Base-by-base conservation (phyloP, 495 filamentous ascomycete species). In the Tuber calosporum region DNA sequence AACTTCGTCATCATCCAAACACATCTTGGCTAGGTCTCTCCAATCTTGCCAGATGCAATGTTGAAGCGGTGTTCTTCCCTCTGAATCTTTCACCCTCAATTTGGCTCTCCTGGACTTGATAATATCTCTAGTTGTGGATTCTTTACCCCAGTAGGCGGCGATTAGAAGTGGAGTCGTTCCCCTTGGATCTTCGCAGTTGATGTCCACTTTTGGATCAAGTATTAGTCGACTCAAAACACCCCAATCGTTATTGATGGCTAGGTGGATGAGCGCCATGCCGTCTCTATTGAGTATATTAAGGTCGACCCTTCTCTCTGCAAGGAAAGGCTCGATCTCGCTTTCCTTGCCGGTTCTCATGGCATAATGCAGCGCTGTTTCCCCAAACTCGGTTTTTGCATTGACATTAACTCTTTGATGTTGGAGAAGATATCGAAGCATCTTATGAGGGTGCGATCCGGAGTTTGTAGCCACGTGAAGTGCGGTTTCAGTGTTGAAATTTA, bases 371-470 rank as follows among this genome's bases (percentile, higher is more conserved):
- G 53, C n/a, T 62, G 53, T 62, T 8, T 62, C 53, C 53, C n/a
- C 11, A 30, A 15, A 30, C 11, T 4, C 1, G 30, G 53, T 62
- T 62, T 30, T 62, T 1, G 53, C 53, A 62, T 62, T 62, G 53
- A 62, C 53, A 30, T 62, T 13, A 62, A 62, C 53, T 15, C 9
- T 30, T 62, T 30, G 9, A 26, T 62, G n/a, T 17, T 30, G 8
- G 53, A 62, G 53, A 62, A 62, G 53, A 30, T 62, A 62, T 62
- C n/a, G n/a, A 62, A 62, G 53, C n/a, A 62, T 62, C 11, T 62
- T 30, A 3, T 62, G n/a, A 62, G 26, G n/a, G 26, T 30, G 11
- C 17, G 53, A 62, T 30, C n/a, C 2, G 11, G 53, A 62, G n/a
- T 17, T 22, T n/a, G 5, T 26, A 15, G 53, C 53, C 53, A 62